Evolutionary conservation across 1,139 yeast species (phyloP), one percentile per base, ranked within the genome.

Genomic region (Candida glucosophila): DNA sequence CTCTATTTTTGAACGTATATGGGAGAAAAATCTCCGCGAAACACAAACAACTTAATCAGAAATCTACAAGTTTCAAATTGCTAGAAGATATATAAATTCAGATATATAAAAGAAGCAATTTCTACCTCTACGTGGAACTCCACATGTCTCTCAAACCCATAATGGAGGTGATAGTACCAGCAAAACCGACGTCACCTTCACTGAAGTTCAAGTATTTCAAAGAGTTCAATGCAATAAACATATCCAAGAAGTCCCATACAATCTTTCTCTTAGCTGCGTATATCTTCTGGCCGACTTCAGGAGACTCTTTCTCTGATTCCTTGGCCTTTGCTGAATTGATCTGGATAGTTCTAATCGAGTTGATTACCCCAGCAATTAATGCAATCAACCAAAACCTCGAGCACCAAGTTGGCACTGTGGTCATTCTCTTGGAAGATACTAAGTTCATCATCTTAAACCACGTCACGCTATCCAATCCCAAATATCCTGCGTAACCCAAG

Each of bases 161-260:
- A 30, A 77, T 34, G 22, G 95, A 79, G 17, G 96, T 85, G 34
- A 82, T 59, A 17, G 80, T 67, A 51, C 97, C 97, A 24, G 92
- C 88, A 36, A 78, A 59, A 26, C 95, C 96, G 29, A 85, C 71
- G 26, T 78, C 67, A 26, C 94, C 93, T 42, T 88, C 96, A 48
- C 78, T 75, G 41, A 70, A 62, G 44, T 66, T 64, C 43, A 80
- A 60, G 52, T 63, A 56, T 33, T 71, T 65, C 52, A 83, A 67
- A 26, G 77, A 70, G 50, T 80, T 76, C 47, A 78, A 59, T 14
- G 93, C 94, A 44, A 86, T 77, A 39, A 80, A 66, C 39, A 73
- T 51, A 54, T 88, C 97, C 38, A 81, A 67, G 10, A 70, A 54
- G 50, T 85, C 93, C 86, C 93, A 82, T 17, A 80, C 54, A 35